Evolutionary conservation across 352 stramenopile genomes (phyloP), one percentile per base, ranked within the genome.

Genomic region (Pythium coloratum): DNA sequence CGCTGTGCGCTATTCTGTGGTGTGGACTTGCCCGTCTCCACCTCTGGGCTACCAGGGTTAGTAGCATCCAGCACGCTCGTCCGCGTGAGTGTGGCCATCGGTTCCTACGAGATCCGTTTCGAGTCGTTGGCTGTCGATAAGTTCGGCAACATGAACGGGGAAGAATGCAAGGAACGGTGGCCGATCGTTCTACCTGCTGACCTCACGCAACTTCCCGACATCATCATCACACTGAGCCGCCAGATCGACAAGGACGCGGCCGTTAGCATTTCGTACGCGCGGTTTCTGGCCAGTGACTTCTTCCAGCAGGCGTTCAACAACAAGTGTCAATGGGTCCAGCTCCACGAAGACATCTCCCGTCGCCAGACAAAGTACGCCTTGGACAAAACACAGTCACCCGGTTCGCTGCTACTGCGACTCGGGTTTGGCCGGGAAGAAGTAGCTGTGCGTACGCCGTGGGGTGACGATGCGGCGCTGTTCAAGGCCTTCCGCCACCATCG

Each of bases 371-470:
- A 78, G 46, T 76, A 81, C 49, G 75, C 82, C 3, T 69, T 90
- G 13, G 79, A 90, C 26, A 77, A 76, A 20, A 72, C 66, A 0
- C 82, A 92, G 30, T 82, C 69, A 1, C 76, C 83, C 9, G 86
- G 86, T 0, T 69, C 78, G 5, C 36, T 94, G 0, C 54, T 94
- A 9, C 32, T 94, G 12, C 73, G 81, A 0, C 38, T 92, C 2
- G 86, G 84, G 0, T 91, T 92, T 76, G 86, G 82, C 6, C 72
- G 84, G 6, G 76, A 90, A 57, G 86, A 94, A 64, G 67, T 90
- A 20, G 82, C 84, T 6, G 82, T 79, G 9, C 75, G 82, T 0
- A 63, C 84, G 6, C 73, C 73, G 0, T 94, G 86, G 86, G 67
- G 75, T 6, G 79, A 78, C 6, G 76, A 88, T 1, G 42, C 55